Evolutionary conservation across 169 alveolate genomes (phyloP), one percentile per base, ranked within the genome.

Genomic region (Plasmodium gonderi): DNA sequence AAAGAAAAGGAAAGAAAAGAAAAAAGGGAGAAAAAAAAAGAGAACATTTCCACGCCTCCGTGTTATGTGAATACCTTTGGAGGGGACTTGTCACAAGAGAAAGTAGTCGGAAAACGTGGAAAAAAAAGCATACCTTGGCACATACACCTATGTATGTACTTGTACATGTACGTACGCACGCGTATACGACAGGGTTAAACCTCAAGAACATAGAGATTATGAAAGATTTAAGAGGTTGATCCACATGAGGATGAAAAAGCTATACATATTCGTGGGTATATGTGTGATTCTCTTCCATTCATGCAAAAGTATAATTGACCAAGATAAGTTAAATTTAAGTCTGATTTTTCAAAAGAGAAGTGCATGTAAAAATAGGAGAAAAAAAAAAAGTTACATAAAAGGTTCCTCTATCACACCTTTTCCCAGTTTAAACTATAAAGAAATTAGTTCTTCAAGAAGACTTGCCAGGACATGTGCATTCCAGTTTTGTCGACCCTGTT

Each of bases 251-350:
- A 60, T 80, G 91, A 80, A 40, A 75, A 80, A 7, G 65, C 38
- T 80, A 64, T 80, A 51, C 44, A 45, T 80, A 65, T 69, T 80
- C 65, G 36, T 42, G 31, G 65, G 54, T 44, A 20, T 80, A 9
- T 78, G n/a, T 20, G 4, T 38, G 68, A 17, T 29, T 2, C 20
- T 65, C n/a, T 40, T 33, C 26, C 45, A 51, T n/a, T 38, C 79
- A 36, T 51, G 85, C 31, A 85, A 85, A 38, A 51, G 67, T 54
- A 64, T 74, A 23, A 85, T 31, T 74, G 79, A 75, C 3, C 60
- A 85, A 1, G 40, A 17, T 23, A 45, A 31, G 36, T 8, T 29
- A n/a, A 31, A 36, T 17, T 23, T 69, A 44, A 29, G 51, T 44
- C 23, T 26, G 17, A 40, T 20, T 20, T 17, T 17, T 51, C 72